phyloP scores from a whole-genome alignment of 148 eudicot genomes.

The Silene latifolia region DNA sequence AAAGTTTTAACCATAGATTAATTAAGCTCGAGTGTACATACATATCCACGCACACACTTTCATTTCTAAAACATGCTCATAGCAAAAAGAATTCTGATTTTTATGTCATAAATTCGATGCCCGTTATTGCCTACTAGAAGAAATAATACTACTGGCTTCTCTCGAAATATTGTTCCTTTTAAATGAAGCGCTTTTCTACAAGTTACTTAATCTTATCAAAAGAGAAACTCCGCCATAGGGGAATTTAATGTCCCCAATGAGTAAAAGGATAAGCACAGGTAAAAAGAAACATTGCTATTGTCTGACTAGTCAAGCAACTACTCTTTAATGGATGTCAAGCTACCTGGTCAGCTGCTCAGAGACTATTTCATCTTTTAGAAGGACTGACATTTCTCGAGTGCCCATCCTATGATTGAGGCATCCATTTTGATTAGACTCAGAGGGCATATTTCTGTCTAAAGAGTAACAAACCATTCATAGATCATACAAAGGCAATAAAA shows the following conservation, averaged over 20 bases:
- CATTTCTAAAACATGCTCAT: not conserved
- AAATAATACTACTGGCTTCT: no score
- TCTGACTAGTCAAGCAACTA: not conserved
- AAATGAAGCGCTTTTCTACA: no score
- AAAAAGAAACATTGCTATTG: not conserved
- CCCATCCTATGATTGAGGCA: constrained; percentile 24
- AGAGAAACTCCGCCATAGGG: no score
- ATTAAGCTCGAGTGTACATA: not conserved
- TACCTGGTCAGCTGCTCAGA: constrained; percentile 96
- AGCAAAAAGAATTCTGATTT: not conserved
- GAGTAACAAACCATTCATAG: constrained; percentile 3
- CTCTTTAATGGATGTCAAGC: not conserved
- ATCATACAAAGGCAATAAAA: not conserved
- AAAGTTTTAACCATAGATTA: not conserved
- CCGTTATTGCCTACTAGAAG: no score
- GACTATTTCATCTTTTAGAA: no score
- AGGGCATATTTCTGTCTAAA: constrained; percentile 29
- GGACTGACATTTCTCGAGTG: constrained; percentile 35
- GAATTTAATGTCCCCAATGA: no score
- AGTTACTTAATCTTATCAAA: not conserved
- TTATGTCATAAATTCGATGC: not conserved
- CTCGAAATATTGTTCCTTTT: not conserved
- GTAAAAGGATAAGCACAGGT: not conserved
- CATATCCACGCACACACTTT: not conserved
- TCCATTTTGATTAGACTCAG: constrained; percentile 28